Evolutionary conservation across 805 yeast species (phyloP).

Genomic region (Spathaspora girioi): DNA sequence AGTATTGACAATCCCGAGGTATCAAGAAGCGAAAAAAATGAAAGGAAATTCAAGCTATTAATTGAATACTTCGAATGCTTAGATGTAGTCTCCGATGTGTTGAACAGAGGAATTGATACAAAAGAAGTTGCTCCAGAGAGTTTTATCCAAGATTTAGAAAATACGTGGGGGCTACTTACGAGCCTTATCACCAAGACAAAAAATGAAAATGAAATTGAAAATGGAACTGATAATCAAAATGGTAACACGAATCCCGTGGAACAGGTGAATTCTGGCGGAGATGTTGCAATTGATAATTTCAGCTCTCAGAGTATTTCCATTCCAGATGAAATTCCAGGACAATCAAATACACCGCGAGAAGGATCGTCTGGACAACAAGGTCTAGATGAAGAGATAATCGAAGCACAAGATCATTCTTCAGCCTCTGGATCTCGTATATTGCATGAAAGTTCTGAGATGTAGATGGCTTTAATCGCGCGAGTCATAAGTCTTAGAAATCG

Average conservation of each 20-base stretch:
- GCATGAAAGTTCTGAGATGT: neutral
- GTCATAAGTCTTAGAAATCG: neutral
- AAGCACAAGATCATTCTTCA: neutral
- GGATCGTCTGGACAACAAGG: neutral
- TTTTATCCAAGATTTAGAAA: neutral
- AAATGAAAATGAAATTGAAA: neutral
- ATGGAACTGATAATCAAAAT: neutral
- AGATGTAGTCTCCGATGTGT: neutral
- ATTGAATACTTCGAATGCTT: slow-evolving; percentile 2
- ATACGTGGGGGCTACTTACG: neutral
- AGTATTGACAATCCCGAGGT: neutral
- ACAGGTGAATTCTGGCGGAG: neutral
- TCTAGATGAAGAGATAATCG: neutral
- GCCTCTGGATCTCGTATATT: neutral
- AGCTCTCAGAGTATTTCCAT: neutral
- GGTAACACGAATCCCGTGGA: neutral
- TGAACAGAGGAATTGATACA: slow-evolving; percentile 1
- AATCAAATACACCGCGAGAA: neutral
- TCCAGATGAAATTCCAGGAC: neutral
- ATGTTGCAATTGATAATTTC: neutral
- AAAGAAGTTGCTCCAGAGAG: neutral
- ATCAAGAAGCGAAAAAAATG: neutral
- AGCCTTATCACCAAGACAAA: neutral
- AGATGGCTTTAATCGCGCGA: neutral
- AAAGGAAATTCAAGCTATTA: slow-evolving; percentile 2